Conservation (phyloP, 164 flowering plant species). For the Umbellularia californica region DNA sequence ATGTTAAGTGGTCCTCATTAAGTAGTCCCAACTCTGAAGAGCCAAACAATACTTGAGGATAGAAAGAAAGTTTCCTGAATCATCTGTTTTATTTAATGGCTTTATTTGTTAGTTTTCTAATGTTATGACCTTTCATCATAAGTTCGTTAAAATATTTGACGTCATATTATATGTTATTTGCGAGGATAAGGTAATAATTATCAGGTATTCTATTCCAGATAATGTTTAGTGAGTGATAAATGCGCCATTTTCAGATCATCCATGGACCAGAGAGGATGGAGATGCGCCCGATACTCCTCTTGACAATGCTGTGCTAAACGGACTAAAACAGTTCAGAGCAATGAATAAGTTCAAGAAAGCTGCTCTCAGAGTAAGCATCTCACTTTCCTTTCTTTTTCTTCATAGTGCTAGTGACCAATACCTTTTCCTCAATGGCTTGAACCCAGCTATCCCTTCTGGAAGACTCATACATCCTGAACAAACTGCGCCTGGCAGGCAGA, state of each 20-base stretch:
- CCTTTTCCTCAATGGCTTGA: too few species aligned
- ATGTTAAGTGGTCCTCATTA: too few species aligned
- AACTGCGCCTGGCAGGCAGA: too few species aligned
- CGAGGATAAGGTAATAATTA: not conserved
- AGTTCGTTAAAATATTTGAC: too few species aligned
- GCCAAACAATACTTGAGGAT: not conserved
- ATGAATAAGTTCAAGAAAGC: constrained; percentile 97
- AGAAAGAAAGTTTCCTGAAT: too few species aligned
- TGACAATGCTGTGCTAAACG: constrained; percentile 76
- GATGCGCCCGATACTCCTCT: constrained; percentile 97
- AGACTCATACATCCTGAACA: too few species aligned
- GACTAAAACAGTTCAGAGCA: constrained; percentile 93
- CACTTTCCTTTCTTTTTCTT: not conserved
- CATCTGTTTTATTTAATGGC: not conserved
- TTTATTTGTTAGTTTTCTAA: too few species aligned
- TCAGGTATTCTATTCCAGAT: not conserved
- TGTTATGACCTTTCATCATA: too few species aligned
- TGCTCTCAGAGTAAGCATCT: constrained; percentile 67
- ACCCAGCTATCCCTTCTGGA: too few species aligned
- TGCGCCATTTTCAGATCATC: constrained; percentile 56
- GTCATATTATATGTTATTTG: too few species aligned
- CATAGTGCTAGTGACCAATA: too few species aligned
- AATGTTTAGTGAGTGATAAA: not conserved
- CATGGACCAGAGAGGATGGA: constrained; percentile 98
- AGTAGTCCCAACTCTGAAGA: too few species aligned